A percentile compares a stretch with the other conserved stretches of the same genome.
These are phyloP conservation scores for Aspergillus felis DNA, from an alignment of 2,329 filamentous ascomycete genomes.

Conservation along the genomic window DNA sequence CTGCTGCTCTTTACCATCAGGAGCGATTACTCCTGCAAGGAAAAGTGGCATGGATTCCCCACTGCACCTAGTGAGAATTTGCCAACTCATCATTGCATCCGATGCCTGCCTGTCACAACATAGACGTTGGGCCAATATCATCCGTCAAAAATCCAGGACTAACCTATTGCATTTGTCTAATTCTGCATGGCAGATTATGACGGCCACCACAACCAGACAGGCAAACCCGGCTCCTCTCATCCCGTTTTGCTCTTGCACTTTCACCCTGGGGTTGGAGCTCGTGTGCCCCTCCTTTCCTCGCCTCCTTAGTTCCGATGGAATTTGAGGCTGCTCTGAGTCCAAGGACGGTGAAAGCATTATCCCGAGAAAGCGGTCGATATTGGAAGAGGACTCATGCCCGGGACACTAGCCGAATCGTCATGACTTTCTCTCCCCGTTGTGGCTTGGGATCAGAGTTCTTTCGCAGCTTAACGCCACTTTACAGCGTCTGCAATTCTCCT, in stretches of 20 bases:
- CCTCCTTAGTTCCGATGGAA: not conserved
- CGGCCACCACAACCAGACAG: not conserved
- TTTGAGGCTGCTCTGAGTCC: not conserved
- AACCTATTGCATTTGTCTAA: not conserved
- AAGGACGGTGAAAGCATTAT: not conserved
- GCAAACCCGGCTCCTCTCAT: not conserved
- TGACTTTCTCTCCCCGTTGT: slow-evolving; percentile 13
- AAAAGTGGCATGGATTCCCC: slow-evolving; percentile 47
- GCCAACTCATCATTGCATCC: slow-evolving; percentile 77
- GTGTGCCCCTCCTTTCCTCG: not conserved
- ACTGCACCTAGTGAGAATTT: slow-evolving; percentile 37
- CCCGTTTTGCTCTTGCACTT: not conserved
- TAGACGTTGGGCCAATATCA: slow-evolving; percentile 16
- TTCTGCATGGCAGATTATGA: slow-evolving; percentile 9
- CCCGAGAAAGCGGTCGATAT: slow-evolving; percentile 13
- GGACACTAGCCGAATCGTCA: slow-evolving; percentile 14
- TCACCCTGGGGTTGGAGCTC: not conserved
- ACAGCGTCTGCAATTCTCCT: not conserved
- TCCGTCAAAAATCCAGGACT: slow-evolving; percentile 9
- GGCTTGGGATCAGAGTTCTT: not conserved
- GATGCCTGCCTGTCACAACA: slow-evolving; percentile 36
- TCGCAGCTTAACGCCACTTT: not conserved
- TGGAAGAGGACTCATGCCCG: slow-evolving; percentile 5
- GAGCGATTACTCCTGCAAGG: slow-evolving; percentile 17
- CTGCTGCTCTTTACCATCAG: slow-evolving; percentile 2